Conservation (phyloP, 495 filamentous ascomycete genomes). For the Xylaria nigripes region DNA sequence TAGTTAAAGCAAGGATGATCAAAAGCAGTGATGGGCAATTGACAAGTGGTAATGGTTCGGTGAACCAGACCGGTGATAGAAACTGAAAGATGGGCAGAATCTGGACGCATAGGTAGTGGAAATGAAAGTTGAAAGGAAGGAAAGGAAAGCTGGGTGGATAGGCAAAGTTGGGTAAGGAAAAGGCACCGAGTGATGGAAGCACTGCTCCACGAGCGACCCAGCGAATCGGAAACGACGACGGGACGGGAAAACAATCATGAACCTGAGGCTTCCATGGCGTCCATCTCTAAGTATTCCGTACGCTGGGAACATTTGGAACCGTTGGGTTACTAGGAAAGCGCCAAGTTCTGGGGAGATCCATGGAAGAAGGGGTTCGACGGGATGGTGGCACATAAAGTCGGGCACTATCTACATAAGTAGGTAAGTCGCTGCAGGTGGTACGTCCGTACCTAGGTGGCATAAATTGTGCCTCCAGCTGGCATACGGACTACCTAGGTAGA, state of each 20-base stretch:
- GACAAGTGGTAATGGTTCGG: slow-evolving; percentile 9
- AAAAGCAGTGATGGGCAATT: slow-evolving; percentile 6
- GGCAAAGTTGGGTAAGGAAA: slow-evolving; percentile 25
- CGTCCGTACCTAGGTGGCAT: no score
- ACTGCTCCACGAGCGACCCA: slow-evolving; percentile 15
- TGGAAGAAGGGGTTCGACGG: slow-evolving; percentile 3
- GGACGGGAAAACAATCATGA: slow-evolving; percentile 27
- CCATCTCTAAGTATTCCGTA: neutral
- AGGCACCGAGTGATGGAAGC: slow-evolving; percentile 5
- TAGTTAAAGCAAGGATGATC: neutral
- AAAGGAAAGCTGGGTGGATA: slow-evolving; percentile 13
- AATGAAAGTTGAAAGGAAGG: slow-evolving; percentile 8
- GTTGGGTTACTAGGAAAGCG: slow-evolving; percentile 8
- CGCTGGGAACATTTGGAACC: neutral
- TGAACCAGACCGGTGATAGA: neutral
- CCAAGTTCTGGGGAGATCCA: slow-evolving; percentile 1
- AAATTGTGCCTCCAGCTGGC: no score
- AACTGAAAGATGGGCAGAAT: neutral
- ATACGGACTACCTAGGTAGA: no score
- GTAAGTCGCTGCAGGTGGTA: no score
- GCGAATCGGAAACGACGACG: slow-evolving; percentile 27
- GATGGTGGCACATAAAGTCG: no score
- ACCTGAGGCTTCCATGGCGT: slow-evolving; percentile 11
- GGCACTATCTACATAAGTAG: no score
- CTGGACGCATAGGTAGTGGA: neutral